Evolutionary conservation across 2,329 filamentous ascomycete genomes (phyloP).

Genomic region (Fusarium cyanostomum): DNA sequence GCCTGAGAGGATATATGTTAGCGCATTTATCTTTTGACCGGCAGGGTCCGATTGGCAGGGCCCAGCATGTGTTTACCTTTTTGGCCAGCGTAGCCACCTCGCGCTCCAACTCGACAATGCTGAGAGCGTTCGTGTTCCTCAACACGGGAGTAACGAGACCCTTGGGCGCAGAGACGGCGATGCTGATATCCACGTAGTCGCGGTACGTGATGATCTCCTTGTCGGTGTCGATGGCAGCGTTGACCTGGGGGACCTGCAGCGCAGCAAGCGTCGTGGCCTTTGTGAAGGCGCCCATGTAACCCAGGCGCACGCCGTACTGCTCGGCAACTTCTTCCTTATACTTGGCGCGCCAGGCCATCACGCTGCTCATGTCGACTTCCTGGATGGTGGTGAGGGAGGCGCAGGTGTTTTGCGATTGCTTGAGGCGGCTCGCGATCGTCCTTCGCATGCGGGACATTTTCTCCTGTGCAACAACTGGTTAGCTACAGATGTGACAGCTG

Average conservation of each 20-base stretch:
- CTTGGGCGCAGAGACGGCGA: slow-evolving; percentile 75
- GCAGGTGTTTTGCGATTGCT: slow-evolving; percentile 72
- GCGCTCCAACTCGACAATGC: slow-evolving; percentile 52
- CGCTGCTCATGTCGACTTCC: slow-evolving; percentile 63
- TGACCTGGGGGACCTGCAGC: slow-evolving; percentile 74
- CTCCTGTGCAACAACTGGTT: slow-evolving; percentile 29
- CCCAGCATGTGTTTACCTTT: slow-evolving; percentile 60
- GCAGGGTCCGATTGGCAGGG: too few species aligned
- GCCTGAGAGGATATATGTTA: slow-evolving; percentile 52
- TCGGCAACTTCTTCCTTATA: slow-evolving; percentile 64
- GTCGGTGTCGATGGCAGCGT: slow-evolving; percentile 67
- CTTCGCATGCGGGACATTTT: slow-evolving; percentile 74
- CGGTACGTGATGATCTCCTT: slow-evolving; percentile 66
- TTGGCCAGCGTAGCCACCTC: slow-evolving; percentile 71
- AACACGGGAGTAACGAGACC: slow-evolving; percentile 81
- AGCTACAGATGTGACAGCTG: not conserved
- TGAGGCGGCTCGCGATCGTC: slow-evolving; percentile 75
- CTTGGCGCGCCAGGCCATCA: slow-evolving; percentile 70
- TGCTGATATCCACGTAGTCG: slow-evolving; percentile 77
- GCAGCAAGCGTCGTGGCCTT: slow-evolving; percentile 75
- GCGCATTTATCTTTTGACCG: not conserved
- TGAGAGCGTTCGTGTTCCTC: slow-evolving; percentile 67
- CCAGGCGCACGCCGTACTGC: slow-evolving; percentile 56
- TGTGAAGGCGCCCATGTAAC: slow-evolving; percentile 79
- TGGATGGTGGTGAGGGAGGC: slow-evolving; percentile 73